phyloP scores from a whole-genome alignment of 441 rosid genomes.

The Hypseocharis bilobata region DNA sequence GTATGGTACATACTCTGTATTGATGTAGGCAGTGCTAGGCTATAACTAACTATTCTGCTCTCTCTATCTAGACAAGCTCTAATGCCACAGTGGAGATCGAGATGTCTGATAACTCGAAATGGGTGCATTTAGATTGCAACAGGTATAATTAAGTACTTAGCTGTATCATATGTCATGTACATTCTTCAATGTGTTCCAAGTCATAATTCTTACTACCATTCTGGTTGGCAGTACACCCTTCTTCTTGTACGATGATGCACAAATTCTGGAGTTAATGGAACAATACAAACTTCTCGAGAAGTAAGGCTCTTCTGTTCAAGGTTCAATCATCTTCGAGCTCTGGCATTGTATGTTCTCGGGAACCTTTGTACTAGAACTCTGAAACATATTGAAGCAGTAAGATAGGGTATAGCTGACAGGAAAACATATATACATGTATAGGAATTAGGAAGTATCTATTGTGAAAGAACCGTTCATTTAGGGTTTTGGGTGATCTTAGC shows the following conservation, averaged over 20 bases:
- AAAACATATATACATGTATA: no score
- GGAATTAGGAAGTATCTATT: no score
- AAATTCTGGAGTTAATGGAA: slow-evolving; percentile 31
- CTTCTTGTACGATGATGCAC: slow-evolving; percentile 30
- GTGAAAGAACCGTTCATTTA: no score
- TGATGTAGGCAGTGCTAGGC: neutral
- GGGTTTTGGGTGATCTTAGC: no score
- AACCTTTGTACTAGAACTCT: slow-evolving; percentile 30
- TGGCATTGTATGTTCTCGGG: slow-evolving; percentile 31
- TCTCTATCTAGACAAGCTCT: slow-evolving; percentile 33
- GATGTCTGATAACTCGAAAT: slow-evolving; percentile 48
- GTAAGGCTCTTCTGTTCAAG: slow-evolving; percentile 22
- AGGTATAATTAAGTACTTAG: slow-evolving; percentile 22
- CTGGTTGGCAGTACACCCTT: slow-evolving; percentile 30
- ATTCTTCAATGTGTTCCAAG: no score
- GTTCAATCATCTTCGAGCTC: slow-evolving; percentile 34
- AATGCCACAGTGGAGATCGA: slow-evolving; percentile 52
- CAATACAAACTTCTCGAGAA: slow-evolving; percentile 22
- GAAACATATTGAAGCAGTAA: neutral
- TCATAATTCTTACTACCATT: neutral
- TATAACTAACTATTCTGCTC: neutral
- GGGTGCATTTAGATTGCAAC: slow-evolving; percentile 49
- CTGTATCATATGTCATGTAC: neutral
- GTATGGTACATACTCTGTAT: neutral
- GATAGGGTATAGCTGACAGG: no score